Evolutionary conservation across 2,329 filamentous ascomycete species (phyloP).

Genomic region (Trichothecium sympodiale): DNA sequence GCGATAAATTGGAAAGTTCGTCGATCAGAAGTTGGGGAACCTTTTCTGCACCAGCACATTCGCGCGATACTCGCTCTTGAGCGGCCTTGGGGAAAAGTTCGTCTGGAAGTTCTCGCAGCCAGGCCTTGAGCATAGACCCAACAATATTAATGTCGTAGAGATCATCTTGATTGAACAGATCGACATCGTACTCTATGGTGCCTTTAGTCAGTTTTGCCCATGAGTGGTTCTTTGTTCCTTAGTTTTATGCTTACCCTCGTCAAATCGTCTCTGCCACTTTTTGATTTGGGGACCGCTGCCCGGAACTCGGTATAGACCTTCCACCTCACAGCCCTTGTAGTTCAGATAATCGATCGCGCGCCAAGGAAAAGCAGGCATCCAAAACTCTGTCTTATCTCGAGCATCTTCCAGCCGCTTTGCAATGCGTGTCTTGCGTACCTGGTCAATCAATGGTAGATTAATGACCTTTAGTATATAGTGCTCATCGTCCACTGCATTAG

Average conservation of each 20-base stretch:
- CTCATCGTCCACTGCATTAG: constrained; percentile 55
- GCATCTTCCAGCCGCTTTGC: constrained; percentile 81
- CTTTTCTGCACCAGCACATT: constrained; percentile 67
- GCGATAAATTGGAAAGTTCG: constrained; percentile 85
- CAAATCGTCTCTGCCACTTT: constrained; percentile 86
- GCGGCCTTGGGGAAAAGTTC: constrained; percentile 81
- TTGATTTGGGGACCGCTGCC: constrained; percentile 86
- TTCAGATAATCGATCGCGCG: constrained; percentile 94
- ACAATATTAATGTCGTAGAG: constrained; percentile 96
- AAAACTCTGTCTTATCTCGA: constrained; percentile 92
- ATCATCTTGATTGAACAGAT: constrained; percentile 77
- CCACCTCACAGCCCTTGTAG: constrained; percentile 86
- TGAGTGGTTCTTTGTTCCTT: background rate
- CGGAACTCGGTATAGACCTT: constrained; percentile 85
- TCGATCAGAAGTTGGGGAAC: constrained; percentile 82
- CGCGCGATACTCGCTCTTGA: constrained; percentile 68
- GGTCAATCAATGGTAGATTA: constrained; percentile 75
- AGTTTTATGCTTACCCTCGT: constrained; percentile 49
- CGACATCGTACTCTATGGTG: constrained; percentile 65
- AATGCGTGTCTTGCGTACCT: constrained; percentile 83
- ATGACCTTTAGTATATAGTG: constrained; percentile 79
- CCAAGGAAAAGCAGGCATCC: constrained; percentile 96
- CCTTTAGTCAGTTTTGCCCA: constrained; percentile 12
- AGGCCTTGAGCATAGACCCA: constrained; percentile 90
- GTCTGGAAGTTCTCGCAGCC: constrained; percentile 89